Conservation (phyloP, 306 rosid genomes). For the Lathyrus tuberosus region DNA sequence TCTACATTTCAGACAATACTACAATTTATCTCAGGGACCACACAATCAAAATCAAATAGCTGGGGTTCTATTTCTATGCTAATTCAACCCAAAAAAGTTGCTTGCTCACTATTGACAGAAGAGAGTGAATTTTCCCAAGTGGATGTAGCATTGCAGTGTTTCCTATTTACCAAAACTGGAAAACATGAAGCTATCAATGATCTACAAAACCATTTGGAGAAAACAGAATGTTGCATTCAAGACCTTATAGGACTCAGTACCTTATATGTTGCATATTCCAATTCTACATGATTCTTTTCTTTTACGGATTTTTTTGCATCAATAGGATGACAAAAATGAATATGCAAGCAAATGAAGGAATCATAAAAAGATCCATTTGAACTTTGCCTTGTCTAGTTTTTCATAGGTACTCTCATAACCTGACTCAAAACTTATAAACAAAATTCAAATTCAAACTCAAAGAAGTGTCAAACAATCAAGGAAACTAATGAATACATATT, state of each 20-base stretch:
- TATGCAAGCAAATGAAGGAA: too few relatives aligned
- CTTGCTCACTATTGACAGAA: conserved; percentile 6
- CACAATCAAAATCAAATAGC: neutral
- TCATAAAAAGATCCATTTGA: neutral
- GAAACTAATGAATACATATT: too few relatives aligned
- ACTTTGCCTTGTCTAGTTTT: too few relatives aligned
- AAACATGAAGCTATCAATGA: conserved; percentile 6
- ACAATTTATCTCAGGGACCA: neutral
- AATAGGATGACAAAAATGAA: too few relatives aligned
- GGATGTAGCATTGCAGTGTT: neutral
- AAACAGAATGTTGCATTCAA: conserved; percentile 27
- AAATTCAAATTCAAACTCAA: too few relatives aligned
- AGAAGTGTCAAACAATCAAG: too few relatives aligned
- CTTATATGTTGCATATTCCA: too few relatives aligned
- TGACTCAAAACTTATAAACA: too few relatives aligned
- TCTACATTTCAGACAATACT: neutral
- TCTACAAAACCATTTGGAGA: conserved; percentile 17
- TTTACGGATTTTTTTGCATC: too few relatives aligned
- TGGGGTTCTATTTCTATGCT: conserved; percentile 24
- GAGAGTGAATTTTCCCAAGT: neutral
- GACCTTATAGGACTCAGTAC: neutral
- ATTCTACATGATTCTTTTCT: too few relatives aligned
- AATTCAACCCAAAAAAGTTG: conserved; percentile 24
- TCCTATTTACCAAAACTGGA: neutral
- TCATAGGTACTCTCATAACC: too few relatives aligned